Conservation (phyloP, 164 flowering plant species). For the Cinnamomum chago region DNA sequence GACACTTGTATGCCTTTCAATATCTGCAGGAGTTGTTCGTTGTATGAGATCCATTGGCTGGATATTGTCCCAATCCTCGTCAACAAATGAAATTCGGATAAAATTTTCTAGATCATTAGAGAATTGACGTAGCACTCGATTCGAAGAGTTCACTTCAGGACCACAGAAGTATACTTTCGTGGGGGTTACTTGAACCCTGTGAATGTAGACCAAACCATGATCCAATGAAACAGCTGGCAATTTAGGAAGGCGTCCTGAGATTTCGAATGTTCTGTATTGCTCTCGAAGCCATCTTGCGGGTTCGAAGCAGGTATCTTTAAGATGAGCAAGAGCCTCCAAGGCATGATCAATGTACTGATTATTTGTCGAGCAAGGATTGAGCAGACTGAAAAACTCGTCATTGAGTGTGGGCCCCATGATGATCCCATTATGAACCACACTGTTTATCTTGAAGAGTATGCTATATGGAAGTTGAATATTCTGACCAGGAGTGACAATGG, state of each 20-base stretch:
- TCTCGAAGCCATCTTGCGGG: conserved; percentile 62
- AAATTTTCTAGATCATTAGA: conserved; percentile 52
- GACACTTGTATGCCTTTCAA: conserved; percentile 34
- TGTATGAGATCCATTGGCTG: conserved; percentile 51
- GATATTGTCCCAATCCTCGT: conserved; percentile 65
- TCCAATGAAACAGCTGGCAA: conserved; percentile 43
- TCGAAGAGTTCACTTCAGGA: conserved; percentile 75
- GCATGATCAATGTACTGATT: conserved; percentile 46
- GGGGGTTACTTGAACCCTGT: conserved; percentile 78
- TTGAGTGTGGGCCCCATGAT: conserved; percentile 62
- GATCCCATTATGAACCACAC: conserved; percentile 71
- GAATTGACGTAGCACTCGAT: conserved; percentile 62
- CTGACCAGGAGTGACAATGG: conserved; percentile 46
- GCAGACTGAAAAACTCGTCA: conserved; percentile 39
- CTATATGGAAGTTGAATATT: conserved; percentile 52
- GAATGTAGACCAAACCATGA: conserved; percentile 63
- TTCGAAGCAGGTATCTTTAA: conserved; percentile 77
- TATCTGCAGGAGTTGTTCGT: conserved; percentile 15
- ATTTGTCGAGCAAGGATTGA: conserved; percentile 41
- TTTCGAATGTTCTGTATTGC: conserved; percentile 35
- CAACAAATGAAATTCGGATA: conserved; percentile 73
- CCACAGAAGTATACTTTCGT: conserved; percentile 64
- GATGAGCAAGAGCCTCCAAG: conserved; percentile 52
- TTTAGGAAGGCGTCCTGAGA: conserved; percentile 13
- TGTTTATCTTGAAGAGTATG: conserved; percentile 57